A percentile compares a stretch with the other conserved stretches of the same genome.
These are phyloP conservation scores for Ajuga reptans DNA, from an alignment of 305 asterid genomes.

Conservation along the genomic window DNA sequence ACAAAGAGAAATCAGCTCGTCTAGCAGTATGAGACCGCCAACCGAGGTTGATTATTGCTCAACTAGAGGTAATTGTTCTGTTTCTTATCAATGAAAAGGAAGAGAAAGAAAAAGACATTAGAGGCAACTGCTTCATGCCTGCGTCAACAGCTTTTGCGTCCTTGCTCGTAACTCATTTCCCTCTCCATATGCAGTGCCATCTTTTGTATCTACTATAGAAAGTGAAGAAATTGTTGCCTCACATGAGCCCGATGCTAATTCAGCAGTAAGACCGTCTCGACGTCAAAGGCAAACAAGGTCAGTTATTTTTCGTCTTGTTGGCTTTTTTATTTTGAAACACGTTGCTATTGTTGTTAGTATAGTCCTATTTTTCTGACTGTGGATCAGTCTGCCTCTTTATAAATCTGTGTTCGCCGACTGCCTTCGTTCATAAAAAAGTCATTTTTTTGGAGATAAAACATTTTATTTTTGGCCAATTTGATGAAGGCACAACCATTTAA, in stretches of 20 bases:
- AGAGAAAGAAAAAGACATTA: neutral
- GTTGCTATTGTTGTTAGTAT: neutral
- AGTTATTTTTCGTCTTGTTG: neutral
- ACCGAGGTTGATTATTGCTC: slow-evolving; percentile 53
- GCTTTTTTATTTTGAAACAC: neutral
- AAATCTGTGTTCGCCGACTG: neutral
- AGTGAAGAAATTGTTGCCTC: slow-evolving; percentile 49
- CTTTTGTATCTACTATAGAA: slow-evolving; percentile 56
- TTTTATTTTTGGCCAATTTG: too few species aligned
- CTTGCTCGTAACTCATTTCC: slow-evolving; percentile 5
- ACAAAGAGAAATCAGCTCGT: slow-evolving; percentile 51
- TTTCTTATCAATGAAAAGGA: too few species aligned
- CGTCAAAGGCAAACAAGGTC: slow-evolving; percentile 75
- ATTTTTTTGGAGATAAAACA: too few species aligned
- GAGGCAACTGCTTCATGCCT: slow-evolving; percentile 39
- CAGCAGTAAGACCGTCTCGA: slow-evolving; percentile 35
- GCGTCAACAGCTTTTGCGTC: slow-evolving; percentile 1
- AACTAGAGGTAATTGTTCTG: slow-evolving; percentile 43
- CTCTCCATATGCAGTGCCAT: slow-evolving; percentile 35
- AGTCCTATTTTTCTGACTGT: neutral
- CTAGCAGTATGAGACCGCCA: slow-evolving; percentile 48
- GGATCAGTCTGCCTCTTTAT: neutral
- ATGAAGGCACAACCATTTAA: too few species aligned
- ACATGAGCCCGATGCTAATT: slow-evolving; percentile 38
- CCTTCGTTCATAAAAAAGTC: too few species aligned